Evolutionary conservation across 345 rosid genomes (phyloP).

Genomic region (Acer negundo): DNA sequence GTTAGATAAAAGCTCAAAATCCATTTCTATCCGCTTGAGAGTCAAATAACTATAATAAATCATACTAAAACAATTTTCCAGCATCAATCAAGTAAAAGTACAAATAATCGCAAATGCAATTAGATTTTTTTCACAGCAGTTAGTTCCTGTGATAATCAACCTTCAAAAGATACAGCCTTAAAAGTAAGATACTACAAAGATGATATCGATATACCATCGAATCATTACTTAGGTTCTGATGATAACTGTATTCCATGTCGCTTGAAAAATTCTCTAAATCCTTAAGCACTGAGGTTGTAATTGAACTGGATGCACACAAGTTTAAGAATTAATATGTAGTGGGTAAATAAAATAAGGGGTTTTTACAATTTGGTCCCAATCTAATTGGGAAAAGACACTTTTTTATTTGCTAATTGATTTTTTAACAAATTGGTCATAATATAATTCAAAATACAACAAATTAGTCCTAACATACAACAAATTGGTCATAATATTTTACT

Average conservation of each 20-base stretch:
- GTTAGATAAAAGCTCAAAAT: background rate
- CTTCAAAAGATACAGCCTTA: background rate
- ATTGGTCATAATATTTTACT: too few species aligned
- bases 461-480: too few species aligned
- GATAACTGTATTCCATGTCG: constrained; percentile 54
- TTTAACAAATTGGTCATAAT: too few species aligned
- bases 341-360: background rate
- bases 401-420: too few species aligned
- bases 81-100: background rate
- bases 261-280: constrained; percentile 95
- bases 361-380: too few species aligned
- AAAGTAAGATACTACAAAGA: background rate
- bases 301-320: constrained; percentile 56
- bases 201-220: background rate
- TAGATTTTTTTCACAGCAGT: background rate
- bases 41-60: background rate
- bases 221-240: constrained; percentile 36
- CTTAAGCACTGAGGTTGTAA: constrained; percentile 77
- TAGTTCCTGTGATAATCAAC: background rate
- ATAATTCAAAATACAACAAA: too few species aligned
- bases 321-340: background rate
- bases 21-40: background rate
- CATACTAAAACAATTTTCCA: background rate
- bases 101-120: background rate
- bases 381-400: too few species aligned